Conservation (phyloP, 2,329 filamentous ascomycete species). For the Pseudogymnoascus sp. region DNA sequence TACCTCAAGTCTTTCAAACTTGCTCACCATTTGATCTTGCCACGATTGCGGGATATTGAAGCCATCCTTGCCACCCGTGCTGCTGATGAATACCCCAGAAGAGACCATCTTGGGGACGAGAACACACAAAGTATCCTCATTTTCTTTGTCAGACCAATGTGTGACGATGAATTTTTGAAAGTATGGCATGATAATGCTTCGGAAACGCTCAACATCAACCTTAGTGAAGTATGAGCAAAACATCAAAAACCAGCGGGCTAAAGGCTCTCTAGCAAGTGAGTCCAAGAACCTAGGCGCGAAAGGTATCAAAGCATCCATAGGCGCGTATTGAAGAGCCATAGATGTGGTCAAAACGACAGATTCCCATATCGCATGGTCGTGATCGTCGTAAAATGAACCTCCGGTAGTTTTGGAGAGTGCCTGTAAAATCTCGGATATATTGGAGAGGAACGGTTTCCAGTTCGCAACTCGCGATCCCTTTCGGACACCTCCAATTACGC, state of each 20-base stretch:
- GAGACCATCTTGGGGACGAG: constrained; percentile 59
- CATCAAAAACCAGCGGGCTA: constrained; percentile 68
- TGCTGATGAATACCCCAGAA: constrained; percentile 46
- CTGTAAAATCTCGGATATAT: constrained; percentile 46
- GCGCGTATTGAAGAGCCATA: constrained; percentile 66
- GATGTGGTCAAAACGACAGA: constrained; percentile 51
- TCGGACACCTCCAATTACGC: constrained; percentile 68
- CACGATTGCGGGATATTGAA: constrained; percentile 57
- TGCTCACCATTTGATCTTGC: constrained; percentile 65
- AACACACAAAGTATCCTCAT: constrained; percentile 63
- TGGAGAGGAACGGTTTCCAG: constrained; percentile 61
- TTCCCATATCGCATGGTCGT: constrained; percentile 46
- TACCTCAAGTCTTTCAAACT: constrained; percentile 58
- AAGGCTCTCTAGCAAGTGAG: constrained; percentile 54
- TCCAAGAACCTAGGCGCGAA: constrained; percentile 60
- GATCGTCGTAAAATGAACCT: constrained; percentile 23
- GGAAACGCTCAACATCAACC: constrained; percentile 66
- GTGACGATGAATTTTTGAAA: constrained; percentile 71
- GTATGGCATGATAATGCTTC: constrained; percentile 67
- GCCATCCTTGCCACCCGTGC: constrained; percentile 43
- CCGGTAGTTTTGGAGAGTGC: constrained; percentile 35
- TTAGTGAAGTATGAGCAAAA: constrained; percentile 80
- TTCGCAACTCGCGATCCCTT: constrained; percentile 66
- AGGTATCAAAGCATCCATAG: constrained; percentile 71
- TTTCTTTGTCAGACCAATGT: constrained; percentile 60